Evolutionary conservation across 2,329 filamentous ascomycete genomes (phyloP).

Genomic region (Periglandula ipomoeae): DNA sequence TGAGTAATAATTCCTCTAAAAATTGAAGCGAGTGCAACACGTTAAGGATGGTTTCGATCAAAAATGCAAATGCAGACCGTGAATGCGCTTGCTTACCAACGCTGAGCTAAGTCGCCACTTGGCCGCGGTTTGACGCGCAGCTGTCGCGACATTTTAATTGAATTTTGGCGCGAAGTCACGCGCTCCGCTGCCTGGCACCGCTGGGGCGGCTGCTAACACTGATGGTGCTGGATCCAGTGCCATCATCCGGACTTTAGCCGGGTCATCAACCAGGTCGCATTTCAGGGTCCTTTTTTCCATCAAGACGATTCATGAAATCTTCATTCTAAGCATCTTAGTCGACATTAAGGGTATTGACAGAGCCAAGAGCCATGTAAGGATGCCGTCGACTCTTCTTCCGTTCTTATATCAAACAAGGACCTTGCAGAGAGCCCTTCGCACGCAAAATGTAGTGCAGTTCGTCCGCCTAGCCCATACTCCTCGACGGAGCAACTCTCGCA

Average conservation of each 20-base stretch:
- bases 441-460: slow-evolving; percentile 14
- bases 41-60: no score
- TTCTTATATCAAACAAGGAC: slow-evolving; percentile 69
- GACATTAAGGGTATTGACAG: no score
- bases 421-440: slow-evolving; percentile 23
- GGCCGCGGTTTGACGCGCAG: neutral
- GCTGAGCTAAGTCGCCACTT: no score
- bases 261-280: neutral
- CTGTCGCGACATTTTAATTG: slow-evolving; percentile 8
- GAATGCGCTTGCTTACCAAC: no score
- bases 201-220: no score
- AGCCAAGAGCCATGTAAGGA: slow-evolving; percentile 17
- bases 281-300: neutral
- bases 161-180: slow-evolving; percentile 13
- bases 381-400: slow-evolving; percentile 45
- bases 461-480: slow-evolving; percentile 14
- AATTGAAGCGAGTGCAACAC: no score
- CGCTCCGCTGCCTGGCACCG: neutral
- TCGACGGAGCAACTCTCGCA: slow-evolving; percentile 8
- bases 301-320: neutral
- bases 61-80: neutral
- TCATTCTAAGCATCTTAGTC: neutral
- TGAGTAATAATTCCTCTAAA: no score
- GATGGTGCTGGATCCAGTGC: no score
- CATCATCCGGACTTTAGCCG: neutral